Evolutionary conservation across 352 stramenopile species (phyloP).

Genomic region (Globisporangium spiculum): DNA sequence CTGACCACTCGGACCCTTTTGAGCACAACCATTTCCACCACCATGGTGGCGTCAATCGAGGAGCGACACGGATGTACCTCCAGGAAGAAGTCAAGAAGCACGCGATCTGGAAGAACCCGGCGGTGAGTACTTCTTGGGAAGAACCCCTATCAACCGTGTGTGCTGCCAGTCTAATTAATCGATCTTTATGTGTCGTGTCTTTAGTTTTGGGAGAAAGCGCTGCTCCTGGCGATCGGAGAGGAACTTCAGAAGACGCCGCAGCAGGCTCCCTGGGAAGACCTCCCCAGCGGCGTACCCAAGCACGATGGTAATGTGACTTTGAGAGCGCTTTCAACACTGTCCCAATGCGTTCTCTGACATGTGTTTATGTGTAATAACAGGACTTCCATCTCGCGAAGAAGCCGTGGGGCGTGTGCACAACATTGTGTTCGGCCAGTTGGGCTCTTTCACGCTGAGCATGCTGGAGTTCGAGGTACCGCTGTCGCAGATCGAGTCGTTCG

Average conservation of each 20-base stretch:
- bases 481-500: conserved; percentile 78
- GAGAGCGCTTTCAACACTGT: background rate
- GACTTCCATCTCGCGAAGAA: conserved; percentile 67
- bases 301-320: conserved; percentile 35
- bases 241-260: conserved; percentile 79
- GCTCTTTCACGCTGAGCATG: conserved; percentile 87
- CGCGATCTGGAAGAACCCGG: conserved; percentile 79
- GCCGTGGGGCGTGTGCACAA: conserved; percentile 83
- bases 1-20: background rate
- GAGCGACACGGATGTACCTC: conserved; percentile 63
- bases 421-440: conserved; percentile 84
- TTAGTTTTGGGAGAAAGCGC: conserved; percentile 85
- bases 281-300: conserved; percentile 51
- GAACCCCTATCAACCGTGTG: background rate
- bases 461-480: conserved; percentile 83
- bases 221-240: conserved; percentile 79
- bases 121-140: conserved; percentile 25
- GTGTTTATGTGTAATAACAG: conserved; percentile 13
- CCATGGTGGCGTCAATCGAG: conserved; percentile 24
- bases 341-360: background rate
- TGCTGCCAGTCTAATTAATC: background rate
- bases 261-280: conserved; percentile 72
- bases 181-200: background rate
- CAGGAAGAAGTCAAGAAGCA: conserved; percentile 86
- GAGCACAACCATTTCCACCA: conserved; percentile 9